A percentile compares a stretch with the other conserved stretches of the same genome.
Conservation (phyloP, 192 early-diverging fungal species). For the Entomortierella beljakovae region DNA sequence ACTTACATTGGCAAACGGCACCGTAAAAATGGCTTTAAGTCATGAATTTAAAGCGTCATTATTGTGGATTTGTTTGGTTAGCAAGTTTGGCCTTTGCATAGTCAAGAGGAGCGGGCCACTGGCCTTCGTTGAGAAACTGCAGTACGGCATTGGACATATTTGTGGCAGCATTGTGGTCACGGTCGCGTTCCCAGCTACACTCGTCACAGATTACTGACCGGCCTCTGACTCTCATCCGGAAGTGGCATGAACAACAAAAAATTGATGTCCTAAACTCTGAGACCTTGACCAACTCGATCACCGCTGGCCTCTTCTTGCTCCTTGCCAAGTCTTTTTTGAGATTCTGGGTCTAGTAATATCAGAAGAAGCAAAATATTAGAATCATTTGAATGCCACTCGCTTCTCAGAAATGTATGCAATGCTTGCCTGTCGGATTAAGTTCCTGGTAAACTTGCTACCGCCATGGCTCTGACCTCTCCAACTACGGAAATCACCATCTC, state of each 20-base stretch:
- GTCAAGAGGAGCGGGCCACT: constrained; percentile 17
- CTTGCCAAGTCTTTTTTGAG: constrained; percentile 16
- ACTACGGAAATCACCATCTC: constrained; percentile 17
- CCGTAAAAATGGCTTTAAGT: constrained; percentile 14
- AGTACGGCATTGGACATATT: constrained; percentile 20
- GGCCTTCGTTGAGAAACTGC: constrained; percentile 7
- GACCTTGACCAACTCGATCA: constrained; percentile 19
- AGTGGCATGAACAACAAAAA: constrained; percentile 19
- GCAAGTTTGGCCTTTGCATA: constrained; percentile 7
- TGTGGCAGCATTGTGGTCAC: constrained; percentile 14
- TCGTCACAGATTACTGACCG: constrained; percentile 17
- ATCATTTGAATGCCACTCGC: constrained; percentile 6
- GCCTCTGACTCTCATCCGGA: constrained; percentile 16
- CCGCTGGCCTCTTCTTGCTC: constrained; percentile 8
- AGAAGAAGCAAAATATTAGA: constrained; percentile 10
- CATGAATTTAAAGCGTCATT: constrained; percentile 20
- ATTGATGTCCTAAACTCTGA: constrained; percentile 13
- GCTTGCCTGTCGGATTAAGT: constrained; percentile 18
- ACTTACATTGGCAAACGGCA: background rate
- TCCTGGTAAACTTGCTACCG: constrained; percentile 10
- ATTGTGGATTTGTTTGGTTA: background rate
- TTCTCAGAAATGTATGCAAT: constrained; percentile 8
- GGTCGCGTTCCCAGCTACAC: constrained; percentile 14
- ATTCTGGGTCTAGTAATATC: constrained; percentile 15
- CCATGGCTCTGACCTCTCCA: constrained; percentile 12